Conservation (phyloP, 1,284 basidiomycete genomes). For the Pterulicium gracile region DNA sequence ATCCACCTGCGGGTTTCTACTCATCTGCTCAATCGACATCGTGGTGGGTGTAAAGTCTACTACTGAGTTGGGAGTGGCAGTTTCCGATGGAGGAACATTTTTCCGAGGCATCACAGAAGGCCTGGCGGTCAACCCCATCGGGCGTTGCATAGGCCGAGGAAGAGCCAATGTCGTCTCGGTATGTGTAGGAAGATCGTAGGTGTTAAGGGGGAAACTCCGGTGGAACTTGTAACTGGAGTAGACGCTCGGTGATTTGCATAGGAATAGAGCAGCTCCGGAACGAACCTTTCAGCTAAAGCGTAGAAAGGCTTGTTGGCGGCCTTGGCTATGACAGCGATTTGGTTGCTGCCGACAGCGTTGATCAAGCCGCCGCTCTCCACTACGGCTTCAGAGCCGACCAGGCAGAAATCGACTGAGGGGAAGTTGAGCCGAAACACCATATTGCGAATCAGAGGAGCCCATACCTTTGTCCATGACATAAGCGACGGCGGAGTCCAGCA, state of each 20-base stretch:
- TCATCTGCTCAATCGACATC: constrained; percentile 35
- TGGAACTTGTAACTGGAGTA: constrained; percentile 88
- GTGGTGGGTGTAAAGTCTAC: constrained; percentile 15
- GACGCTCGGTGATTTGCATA: constrained; percentile 14
- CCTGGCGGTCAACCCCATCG: constrained; percentile 10
- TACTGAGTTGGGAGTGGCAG: constrained; percentile 9
- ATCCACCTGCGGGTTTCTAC: constrained; percentile 74
- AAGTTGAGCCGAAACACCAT: background rate
- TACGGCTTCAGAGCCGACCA: constrained; percentile 96
- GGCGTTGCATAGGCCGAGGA: constrained; percentile 25
- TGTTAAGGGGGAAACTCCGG: constrained; percentile 91
- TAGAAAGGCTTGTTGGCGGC: constrained; percentile 94
- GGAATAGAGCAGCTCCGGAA: constrained; percentile 12
- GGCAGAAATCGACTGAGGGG: constrained; percentile 69
- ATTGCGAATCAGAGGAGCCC: constrained; percentile 12
- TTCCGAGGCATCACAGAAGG: constrained; percentile 1
- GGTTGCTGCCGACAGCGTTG: constrained; percentile 89
- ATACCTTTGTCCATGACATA: constrained; percentile 82
- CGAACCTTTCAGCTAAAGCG: constrained; percentile 86
- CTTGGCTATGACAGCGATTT: constrained; percentile 94
- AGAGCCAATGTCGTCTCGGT: constrained; percentile 64
- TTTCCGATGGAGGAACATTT: background rate
- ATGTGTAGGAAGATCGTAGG: constrained; percentile 90
- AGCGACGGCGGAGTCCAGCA: constrained; percentile 93
- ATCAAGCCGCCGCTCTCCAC: constrained; percentile 88